A percentile compares a stretch with the other conserved stretches of the same genome.
Conservation (phyloP, 129 eudicot genomes). For the Flaveria ramosissima region DNA sequence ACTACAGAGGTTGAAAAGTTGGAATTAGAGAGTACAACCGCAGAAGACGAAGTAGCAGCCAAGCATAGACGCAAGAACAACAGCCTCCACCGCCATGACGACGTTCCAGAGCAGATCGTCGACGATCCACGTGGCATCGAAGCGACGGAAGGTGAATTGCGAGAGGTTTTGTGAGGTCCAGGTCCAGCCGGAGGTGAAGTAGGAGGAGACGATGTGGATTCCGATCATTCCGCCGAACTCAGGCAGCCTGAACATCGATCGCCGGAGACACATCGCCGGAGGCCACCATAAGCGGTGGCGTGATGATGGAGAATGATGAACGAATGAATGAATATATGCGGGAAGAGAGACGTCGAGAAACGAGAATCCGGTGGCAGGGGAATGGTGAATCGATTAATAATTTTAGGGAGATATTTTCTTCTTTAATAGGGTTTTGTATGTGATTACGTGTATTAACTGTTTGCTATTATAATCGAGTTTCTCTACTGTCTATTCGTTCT, state of each 20-base stretch:
- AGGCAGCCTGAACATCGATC: slow-evolving; percentile 50
- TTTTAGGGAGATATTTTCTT: slow-evolving; percentile 16
- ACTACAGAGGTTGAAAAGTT: no score
- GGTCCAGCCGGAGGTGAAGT: slow-evolving; percentile 34
- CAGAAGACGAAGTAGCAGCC: slow-evolving; percentile 70
- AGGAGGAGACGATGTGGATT: slow-evolving; percentile 35
- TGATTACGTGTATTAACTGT: neutral
- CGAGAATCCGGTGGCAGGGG: neutral
- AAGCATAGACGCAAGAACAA: slow-evolving; percentile 58
- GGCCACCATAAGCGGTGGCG: slow-evolving; percentile 12
- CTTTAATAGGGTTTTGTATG: neutral
- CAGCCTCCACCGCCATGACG: slow-evolving; percentile 53
- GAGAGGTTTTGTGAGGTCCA: slow-evolving; percentile 43
- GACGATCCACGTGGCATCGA: slow-evolving; percentile 47
- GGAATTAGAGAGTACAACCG: slow-evolving; percentile 68
- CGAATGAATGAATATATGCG: neutral
- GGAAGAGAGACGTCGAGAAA: neutral
- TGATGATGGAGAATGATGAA: neutral
- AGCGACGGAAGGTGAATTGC: slow-evolving; percentile 38
- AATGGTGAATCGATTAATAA: neutral
- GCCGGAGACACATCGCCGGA: slow-evolving; percentile 36
- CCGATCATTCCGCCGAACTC: slow-evolving; percentile 33
- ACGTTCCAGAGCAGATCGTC: slow-evolving; percentile 68
- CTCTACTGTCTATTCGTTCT: no score
- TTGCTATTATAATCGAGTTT: no score